Base-by-base conservation (phyloP, 805 yeast genomes). In the Cyberlindnera mycetangii region DNA sequence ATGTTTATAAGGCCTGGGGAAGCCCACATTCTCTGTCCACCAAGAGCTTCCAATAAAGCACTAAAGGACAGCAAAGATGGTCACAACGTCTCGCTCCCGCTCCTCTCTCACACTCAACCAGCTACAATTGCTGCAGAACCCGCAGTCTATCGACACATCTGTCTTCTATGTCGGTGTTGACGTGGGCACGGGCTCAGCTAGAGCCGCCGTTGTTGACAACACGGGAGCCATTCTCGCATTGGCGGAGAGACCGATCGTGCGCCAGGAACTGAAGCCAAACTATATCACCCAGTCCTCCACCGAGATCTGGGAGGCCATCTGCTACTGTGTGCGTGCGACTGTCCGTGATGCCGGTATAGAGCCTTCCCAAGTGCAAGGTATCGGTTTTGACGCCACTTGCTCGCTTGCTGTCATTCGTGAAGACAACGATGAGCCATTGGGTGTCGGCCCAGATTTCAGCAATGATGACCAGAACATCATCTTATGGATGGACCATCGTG, bases 401-500 rank as follows among this genome's bases (percentile, higher is more conserved):
- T 93, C 98, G 2, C 72, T 93, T 46, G 96, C 89, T 12, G 96
- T 81, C 1, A 71, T 90, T 30, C 74, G 81, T 49, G 85, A 83
- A 52, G 61, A 69, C 5, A 71, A 75, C 37, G 86, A 85, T 54
- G 62, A 71, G 38, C 95, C 96, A 4, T 74, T 88, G 35, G 88
- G 85, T 2, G 98, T 89, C 14, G 99, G 99, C 9, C 98, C 99
- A 1, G 87, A 90, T 61, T 92, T 88, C 62, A 51, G 66, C 27
- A 81, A 88, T 56, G 54, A 70, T 37, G 76, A 75, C 49, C 95
- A 90, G 61, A 89, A 93, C 65, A 83, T 93, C 57, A 81, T 93
- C 41, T 68, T 93, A 51, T 93, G 99, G 99, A 92, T 93, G 98
- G 99, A 93, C 69, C 99, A 93, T 66, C 78, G 99, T 51, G 97